A percentile compares a stretch with the other conserved stretches of the same genome.
phyloP scores from a whole-genome alignment of 108 stramenopile species.

The Skeletonema marinoi region DNA sequence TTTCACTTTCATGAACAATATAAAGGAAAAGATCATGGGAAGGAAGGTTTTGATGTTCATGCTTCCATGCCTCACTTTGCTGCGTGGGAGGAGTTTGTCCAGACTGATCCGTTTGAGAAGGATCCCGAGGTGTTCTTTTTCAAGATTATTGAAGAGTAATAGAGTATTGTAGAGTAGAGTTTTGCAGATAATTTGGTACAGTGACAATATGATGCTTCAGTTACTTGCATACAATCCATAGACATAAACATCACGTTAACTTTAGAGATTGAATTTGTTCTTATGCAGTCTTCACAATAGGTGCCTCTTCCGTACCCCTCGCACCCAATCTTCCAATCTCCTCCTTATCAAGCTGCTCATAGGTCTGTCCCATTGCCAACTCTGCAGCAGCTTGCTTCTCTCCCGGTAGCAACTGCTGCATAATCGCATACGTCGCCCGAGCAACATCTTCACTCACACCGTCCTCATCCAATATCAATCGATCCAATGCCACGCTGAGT shows the following conservation, averaged over 20 bases:
- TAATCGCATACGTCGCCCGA: constrained; percentile 55
- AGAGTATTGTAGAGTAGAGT: background rate
- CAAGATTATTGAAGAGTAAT: constrained; percentile 23
- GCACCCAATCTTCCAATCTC: constrained; percentile 78
- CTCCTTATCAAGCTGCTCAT: constrained; percentile 82
- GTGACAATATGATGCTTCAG: no score
- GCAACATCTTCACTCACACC: constrained; percentile 55
- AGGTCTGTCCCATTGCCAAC: constrained; percentile 88
- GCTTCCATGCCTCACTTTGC: constrained; percentile 46
- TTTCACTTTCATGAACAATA: constrained; percentile 66
- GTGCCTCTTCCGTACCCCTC: constrained; percentile 62
- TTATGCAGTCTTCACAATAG: background rate
- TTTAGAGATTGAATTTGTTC: background rate
- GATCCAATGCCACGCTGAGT: constrained; percentile 49
- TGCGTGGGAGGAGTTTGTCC: constrained; percentile 57
- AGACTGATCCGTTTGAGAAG: constrained; percentile 40
- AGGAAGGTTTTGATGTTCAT: constrained; percentile 62
- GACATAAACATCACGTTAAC: no score
- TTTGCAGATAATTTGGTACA: no score
- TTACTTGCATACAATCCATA: no score
- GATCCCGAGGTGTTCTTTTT: constrained; percentile 47
- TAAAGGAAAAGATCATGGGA: constrained; percentile 37
- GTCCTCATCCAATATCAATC: constrained; percentile 45
- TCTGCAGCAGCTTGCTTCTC: constrained; percentile 77
- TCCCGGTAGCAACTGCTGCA: constrained; percentile 90